Evolutionary conservation across 1,139 yeast genomes (phyloP).

Genomic region (Zhuliangozyma parablackwelliae): DNA sequence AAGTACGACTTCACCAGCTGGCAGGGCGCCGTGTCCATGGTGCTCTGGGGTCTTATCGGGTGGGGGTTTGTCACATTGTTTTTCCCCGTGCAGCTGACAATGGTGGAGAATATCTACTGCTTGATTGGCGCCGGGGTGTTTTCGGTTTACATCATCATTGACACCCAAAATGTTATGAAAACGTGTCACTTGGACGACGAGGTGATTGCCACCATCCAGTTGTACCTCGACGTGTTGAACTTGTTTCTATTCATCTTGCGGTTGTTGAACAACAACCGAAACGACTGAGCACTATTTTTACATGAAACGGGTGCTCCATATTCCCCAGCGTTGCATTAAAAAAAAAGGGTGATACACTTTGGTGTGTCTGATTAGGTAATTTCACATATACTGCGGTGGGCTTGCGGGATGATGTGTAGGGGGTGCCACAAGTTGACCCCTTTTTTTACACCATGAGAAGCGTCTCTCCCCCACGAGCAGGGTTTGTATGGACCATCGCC

Average conservation of each 20-base stretch:
- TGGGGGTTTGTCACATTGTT: constrained; percentile 68
- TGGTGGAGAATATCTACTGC: constrained; percentile 45
- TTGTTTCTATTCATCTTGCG: constrained; percentile 74
- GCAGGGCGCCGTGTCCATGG: constrained; percentile 60
- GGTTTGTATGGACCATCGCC: too few relatives aligned
- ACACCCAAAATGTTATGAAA: constrained; percentile 78
- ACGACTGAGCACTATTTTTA: too few relatives aligned
- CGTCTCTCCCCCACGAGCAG: too few relatives aligned
- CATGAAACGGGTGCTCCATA: too few relatives aligned
- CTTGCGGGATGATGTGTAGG: too few relatives aligned
- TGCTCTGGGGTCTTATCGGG: constrained; percentile 67
- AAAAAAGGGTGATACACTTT: too few relatives aligned
- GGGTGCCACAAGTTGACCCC: too few relatives aligned
- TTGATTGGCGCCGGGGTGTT: constrained; percentile 73
- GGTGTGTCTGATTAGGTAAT: too few relatives aligned
- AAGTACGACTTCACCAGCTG: constrained; percentile 74
- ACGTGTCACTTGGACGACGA: constrained; percentile 84
- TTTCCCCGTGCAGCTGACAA: constrained; percentile 45
- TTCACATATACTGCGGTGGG: too few relatives aligned
- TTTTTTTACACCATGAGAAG: too few relatives aligned
- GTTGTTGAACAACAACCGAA: constrained; percentile 43
- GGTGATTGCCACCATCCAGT: constrained; percentile 68
- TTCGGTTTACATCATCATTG: constrained; percentile 69
- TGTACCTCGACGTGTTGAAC: constrained; percentile 79
- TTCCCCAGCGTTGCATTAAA: too few relatives aligned